Conservation (phyloP, 1,284 basidiomycete genomes). For the Puccinia hordei region DNA sequence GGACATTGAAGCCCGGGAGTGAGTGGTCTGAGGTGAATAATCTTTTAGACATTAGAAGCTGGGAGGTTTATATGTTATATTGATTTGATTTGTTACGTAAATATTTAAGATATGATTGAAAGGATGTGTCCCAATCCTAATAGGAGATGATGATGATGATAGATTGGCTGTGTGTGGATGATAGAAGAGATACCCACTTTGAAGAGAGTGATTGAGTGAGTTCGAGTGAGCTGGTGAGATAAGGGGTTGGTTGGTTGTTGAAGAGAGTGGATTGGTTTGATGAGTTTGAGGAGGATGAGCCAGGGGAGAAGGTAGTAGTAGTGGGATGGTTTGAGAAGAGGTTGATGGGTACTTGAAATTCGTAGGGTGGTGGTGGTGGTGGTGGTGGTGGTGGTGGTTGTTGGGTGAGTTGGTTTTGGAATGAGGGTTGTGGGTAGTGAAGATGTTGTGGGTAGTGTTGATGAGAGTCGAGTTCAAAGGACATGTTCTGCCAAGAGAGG, state of each 20-base stretch:
- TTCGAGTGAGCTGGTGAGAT: neutral
- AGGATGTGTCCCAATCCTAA: too few species aligned
- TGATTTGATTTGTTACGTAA: too few species aligned
- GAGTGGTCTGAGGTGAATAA: too few species aligned
- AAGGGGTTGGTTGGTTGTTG: conserved; percentile 11
- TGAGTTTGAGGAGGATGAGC: conserved; percentile 13
- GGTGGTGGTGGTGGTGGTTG: neutral
- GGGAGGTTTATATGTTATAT: too few species aligned
- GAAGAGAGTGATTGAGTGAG: neutral
- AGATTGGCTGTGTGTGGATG: neutral
- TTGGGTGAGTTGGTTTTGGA: neutral
- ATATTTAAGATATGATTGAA: too few species aligned
- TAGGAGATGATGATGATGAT: neutral
- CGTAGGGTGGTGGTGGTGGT: conserved; percentile 11
- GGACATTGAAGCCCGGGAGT: too few species aligned
- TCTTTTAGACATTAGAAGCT: too few species aligned
- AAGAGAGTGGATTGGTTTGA: conserved; percentile 16
- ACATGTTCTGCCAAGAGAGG: conserved; percentile 7
- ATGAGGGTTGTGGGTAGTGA: neutral
- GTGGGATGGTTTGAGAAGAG: conserved; percentile 9
- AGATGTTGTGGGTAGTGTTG: conserved; percentile 1
- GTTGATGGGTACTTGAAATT: conserved; percentile 1
- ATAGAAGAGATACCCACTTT: conserved; percentile 11
- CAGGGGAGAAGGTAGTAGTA: conserved; percentile 4
- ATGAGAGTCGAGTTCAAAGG: neutral